phyloP scores from a whole-genome alignment of 2,329 filamentous ascomycete genomes.

The Fusarium liriodendri region DNA sequence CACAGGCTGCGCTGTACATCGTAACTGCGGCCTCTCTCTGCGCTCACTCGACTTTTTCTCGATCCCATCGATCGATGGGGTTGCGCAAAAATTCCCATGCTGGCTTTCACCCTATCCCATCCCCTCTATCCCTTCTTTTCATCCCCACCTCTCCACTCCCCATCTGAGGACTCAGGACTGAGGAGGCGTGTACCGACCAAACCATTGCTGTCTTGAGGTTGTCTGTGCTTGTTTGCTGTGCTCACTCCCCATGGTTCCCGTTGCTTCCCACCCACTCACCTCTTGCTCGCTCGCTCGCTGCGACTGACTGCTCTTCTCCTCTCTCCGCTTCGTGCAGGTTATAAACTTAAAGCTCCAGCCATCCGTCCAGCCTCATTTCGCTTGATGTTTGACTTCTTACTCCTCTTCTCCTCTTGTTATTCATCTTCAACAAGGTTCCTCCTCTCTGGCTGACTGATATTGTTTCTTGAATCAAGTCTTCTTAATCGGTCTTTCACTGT shows the following conservation, averaged over 20 bases:
- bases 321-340: slow-evolving; percentile 29
- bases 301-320: not conserved
- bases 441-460: not conserved
- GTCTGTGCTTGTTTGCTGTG: not conserved
- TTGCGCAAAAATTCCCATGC: slow-evolving; percentile 47
- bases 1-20: slow-evolving; percentile 17
- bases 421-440: slow-evolving; percentile 2
- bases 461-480: not conserved
- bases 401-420: slow-evolving; percentile 11
- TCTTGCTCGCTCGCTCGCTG: not conserved
- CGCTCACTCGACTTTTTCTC: slow-evolving; percentile 40
- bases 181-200: not conserved
- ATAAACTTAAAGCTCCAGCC: slow-evolving; percentile 40
- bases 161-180: slow-evolving; percentile 3
- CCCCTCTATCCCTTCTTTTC: slow-evolving; percentile 34
- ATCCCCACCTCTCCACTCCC: slow-evolving; percentile 21
- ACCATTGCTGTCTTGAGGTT: not conserved
- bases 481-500: slow-evolving; percentile 7
- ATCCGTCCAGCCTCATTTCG: slow-evolving; percentile 32
- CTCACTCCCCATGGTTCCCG: slow-evolving; percentile 19
- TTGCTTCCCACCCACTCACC: slow-evolving; percentile 20
- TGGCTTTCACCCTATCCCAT: slow-evolving; percentile 44
- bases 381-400: slow-evolving; percentile 28
- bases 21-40: slow-evolving; percentile 19
- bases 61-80: slow-evolving; percentile 52